Evolutionary conservation across 352 stramenopile species (phyloP).

Genomic region (Pythium guiyangense): DNA sequence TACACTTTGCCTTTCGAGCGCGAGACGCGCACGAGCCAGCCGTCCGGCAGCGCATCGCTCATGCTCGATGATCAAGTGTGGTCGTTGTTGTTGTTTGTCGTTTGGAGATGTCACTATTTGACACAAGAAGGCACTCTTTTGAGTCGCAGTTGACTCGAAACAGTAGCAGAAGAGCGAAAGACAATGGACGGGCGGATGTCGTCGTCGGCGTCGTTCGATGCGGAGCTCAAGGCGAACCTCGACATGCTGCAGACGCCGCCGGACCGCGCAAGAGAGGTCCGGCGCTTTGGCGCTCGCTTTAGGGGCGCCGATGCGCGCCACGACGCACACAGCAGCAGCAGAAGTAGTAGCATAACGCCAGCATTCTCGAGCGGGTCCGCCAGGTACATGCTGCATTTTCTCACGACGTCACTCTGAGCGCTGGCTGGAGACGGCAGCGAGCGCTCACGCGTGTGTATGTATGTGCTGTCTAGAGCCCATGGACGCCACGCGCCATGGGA

Average conservation of each 20-base stretch:
- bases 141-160: too few species aligned
- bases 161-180: not conserved
- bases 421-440: too few species aligned
- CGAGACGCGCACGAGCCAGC: conserved; percentile 64
- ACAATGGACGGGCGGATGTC: not conserved
- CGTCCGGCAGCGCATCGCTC: conserved; percentile 28
- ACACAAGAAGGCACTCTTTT: too few species aligned
- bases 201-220: not conserved
- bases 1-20: conserved; percentile 66
- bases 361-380: too few species aligned
- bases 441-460: not conserved
- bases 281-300: not conserved
- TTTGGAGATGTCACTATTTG: too few species aligned
- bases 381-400: too few species aligned
- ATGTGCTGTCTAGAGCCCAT: not conserved
- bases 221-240: not conserved
- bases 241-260: not conserved
- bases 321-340: not conserved
- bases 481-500: not conserved
- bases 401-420: too few species aligned
- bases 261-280: not conserved
- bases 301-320: not conserved
- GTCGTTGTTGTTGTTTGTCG: not conserved
- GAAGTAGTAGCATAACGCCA: too few species aligned
- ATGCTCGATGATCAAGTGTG: not conserved